These are phyloP conservation scores for Ustilago shanxiensis DNA, from an alignment of 1,284 basidiomycete genomes.

Conservation along the genomic window DNA sequence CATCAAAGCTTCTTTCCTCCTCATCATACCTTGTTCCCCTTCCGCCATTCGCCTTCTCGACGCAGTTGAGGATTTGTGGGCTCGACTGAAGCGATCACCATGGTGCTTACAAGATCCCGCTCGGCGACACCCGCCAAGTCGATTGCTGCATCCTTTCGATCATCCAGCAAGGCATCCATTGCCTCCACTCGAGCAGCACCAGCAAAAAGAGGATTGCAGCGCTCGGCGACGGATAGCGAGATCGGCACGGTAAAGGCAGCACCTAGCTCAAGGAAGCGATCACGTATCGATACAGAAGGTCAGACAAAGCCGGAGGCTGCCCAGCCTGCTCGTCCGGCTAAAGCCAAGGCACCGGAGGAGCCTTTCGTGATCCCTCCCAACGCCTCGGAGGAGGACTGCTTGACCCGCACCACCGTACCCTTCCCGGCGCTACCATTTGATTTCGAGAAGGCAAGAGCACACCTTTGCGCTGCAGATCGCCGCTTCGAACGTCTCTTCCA, in stretches of 20 bases:
- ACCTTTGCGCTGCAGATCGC: slow-evolving; percentile 78
- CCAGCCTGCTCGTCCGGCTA: slow-evolving; percentile 10
- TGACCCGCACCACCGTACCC: slow-evolving; percentile 47
- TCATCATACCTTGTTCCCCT: background rate
- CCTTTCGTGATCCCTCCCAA: slow-evolving; percentile 42
- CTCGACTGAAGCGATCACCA: background rate
- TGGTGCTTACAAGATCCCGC: slow-evolving; percentile 48
- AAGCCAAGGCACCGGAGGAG: slow-evolving; percentile 37
- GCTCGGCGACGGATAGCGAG: slow-evolving; percentile 41
- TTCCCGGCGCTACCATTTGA: slow-evolving; percentile 76
- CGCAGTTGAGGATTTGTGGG: background rate
- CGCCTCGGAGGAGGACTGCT: slow-evolving; percentile 45
- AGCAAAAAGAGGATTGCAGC: slow-evolving; percentile 18
- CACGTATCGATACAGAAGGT: background rate
- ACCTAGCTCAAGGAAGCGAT: slow-evolving; percentile 7
- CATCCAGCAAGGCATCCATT: slow-evolving; percentile 39
- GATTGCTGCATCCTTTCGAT: slow-evolving; percentile 32
- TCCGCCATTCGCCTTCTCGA: background rate
- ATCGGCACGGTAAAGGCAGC: slow-evolving; percentile 1
- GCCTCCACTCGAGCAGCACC: slow-evolving; percentile 24
- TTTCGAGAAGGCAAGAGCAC: slow-evolving; percentile 79
- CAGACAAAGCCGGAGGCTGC: background rate
- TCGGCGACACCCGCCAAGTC: slow-evolving; percentile 44
- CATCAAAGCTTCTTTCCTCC: background rate
- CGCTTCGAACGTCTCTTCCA: slow-evolving; percentile 81